These are phyloP conservation scores for Alternaria dauci DNA, from an alignment of 2,329 filamentous ascomycete species.

Conservation along the genomic window DNA sequence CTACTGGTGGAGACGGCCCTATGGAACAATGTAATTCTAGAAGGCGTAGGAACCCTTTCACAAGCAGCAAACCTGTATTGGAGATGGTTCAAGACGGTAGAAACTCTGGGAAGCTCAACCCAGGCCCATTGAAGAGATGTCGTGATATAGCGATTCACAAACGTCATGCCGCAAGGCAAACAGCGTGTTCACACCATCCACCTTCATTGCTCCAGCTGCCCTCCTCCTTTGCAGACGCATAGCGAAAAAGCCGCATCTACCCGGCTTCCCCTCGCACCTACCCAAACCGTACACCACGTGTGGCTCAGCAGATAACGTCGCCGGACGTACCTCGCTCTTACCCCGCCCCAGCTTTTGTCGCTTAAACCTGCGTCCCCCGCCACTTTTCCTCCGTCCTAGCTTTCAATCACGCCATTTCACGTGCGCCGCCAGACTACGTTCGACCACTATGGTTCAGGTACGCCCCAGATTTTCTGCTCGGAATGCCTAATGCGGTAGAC, in stretches of 20 bases:
- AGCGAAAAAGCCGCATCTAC: conserved; percentile 8
- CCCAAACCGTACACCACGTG: not conserved
- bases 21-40: no score
- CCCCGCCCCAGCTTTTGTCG: conserved; percentile 18
- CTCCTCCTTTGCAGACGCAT: no score
- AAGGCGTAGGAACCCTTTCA: not conserved
- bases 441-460: conserved; percentile 40
- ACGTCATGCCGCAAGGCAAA: conserved; percentile 2
- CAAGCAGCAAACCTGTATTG: no score
- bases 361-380: conserved; percentile 23
- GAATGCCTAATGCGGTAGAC: conserved; percentile 28
- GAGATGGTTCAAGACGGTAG: not conserved
- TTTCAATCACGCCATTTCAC: conserved; percentile 39
- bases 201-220: not conserved
- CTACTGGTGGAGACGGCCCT: no score
- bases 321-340: conserved; percentile 5
- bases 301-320: conserved; percentile 1
- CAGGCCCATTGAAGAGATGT: not conserved
- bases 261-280: not conserved
- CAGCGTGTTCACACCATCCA: not conserved
- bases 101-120: not conserved
- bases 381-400: conserved; percentile 25
- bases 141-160: not conserved
- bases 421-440: conserved; percentile 30
- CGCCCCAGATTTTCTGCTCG: conserved; percentile 15